Percentiles rank a stretch among this genome's conserved stretches.
phyloP scores from a whole-genome alignment of 2,329 filamentous ascomycete species.

The Zymoseptoria passerinii region DNA sequence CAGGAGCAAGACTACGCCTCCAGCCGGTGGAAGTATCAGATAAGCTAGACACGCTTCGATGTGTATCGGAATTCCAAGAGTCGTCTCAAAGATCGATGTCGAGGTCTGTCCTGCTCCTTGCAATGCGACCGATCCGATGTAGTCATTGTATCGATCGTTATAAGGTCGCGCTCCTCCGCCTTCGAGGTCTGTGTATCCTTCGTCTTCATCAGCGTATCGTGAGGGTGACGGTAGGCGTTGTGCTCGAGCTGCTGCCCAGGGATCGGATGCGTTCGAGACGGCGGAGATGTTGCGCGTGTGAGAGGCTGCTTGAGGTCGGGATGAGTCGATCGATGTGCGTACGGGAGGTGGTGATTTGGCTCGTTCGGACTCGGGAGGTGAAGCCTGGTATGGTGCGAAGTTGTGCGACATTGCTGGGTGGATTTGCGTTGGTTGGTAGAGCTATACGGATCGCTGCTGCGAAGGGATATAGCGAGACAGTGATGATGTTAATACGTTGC shows the following conservation, averaged over 20 bases:
- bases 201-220: slow-evolving; percentile 24
- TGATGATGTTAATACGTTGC: not conserved
- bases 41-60: slow-evolving; percentile 90
- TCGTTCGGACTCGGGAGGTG: slow-evolving; percentile 74
- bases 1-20: slow-evolving; percentile 74
- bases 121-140: slow-evolving; percentile 22
- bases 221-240: slow-evolving; percentile 33
- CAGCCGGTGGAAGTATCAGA: slow-evolving; percentile 72
- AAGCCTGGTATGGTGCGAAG: slow-evolving; percentile 95
- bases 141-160: slow-evolving; percentile 24
- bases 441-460: not conserved
- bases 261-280: slow-evolving; percentile 29
- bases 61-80: slow-evolving; percentile 74
- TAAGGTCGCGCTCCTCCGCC: slow-evolving; percentile 16
- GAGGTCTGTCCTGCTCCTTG: slow-evolving; percentile 9
- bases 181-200: slow-evolving; percentile 26
- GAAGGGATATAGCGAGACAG: not conserved
- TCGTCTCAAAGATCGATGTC: slow-evolving; percentile 65
- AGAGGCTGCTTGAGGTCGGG: slow-evolving; percentile 28
- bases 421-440: not conserved
- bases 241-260: slow-evolving; percentile 34
- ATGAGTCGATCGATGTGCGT: slow-evolving; percentile 50
- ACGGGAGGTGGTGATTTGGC: slow-evolving; percentile 62
- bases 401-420: slow-evolving; percentile 53
- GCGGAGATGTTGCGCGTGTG: slow-evolving; percentile 23